Evolutionary conservation across 805 yeast species (phyloP).

Genomic region (Lipomyces spencermartinsiae): DNA sequence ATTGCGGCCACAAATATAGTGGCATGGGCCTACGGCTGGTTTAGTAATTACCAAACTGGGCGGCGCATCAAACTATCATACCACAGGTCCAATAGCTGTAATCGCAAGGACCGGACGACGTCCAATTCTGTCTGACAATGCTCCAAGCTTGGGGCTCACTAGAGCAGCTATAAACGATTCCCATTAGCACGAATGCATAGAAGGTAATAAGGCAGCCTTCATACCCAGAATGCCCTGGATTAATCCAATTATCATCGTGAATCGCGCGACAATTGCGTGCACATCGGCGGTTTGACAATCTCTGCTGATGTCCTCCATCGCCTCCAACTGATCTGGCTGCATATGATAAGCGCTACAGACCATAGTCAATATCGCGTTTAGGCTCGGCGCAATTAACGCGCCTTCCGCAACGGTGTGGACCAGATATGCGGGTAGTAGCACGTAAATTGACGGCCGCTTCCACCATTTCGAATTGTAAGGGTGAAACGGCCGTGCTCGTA

Average conservation of each 20-base stretch:
- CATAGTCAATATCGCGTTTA: conserved; percentile 15
- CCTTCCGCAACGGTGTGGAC: background rate
- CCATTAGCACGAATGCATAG: background rate
- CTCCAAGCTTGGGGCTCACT: conserved; percentile 21
- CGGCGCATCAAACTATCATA: background rate
- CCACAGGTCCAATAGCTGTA: background rate
- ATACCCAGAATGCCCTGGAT: conserved; percentile 20
- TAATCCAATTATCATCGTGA: conserved; percentile 23
- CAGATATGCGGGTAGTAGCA: background rate
- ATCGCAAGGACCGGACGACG: conserved; percentile 11
- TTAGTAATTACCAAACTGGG: background rate
- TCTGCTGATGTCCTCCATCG: conserved; percentile 7
- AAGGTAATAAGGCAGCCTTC: background rate
- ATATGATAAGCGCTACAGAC: conserved; percentile 23
- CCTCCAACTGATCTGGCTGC: conserved; percentile 5
- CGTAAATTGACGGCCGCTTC: conserved; percentile 2
- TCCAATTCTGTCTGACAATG: conserved; percentile 27
- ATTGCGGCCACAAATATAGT: background rate
- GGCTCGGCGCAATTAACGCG: conserved; percentile 20
- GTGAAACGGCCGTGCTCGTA: background rate
- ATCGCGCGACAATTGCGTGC: conserved; percentile 22
- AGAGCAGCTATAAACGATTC: conserved; percentile 16
- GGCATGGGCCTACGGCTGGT: background rate
- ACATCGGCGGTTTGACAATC: conserved; percentile 29
- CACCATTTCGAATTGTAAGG: background rate